These are phyloP conservation scores for Taiozyma sp. DNA, from an alignment of 1,139 yeast genomes.

Conservation along the genomic window DNA sequence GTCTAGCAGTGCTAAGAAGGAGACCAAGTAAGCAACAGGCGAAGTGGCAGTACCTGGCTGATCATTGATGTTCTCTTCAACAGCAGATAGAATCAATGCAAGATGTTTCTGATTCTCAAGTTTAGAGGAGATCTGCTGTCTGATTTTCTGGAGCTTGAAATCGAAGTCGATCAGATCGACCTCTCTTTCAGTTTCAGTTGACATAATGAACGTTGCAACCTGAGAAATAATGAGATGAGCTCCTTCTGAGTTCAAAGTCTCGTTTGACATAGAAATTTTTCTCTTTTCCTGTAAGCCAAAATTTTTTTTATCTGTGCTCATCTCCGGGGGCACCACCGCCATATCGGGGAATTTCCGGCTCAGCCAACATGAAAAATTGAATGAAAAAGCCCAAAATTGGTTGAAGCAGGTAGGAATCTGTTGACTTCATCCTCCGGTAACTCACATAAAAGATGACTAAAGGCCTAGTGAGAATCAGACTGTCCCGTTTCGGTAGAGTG, in stretches of 20 bases:
- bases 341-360: not conserved
- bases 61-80: constrained; percentile 84
- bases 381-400: not conserved
- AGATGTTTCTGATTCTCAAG: constrained; percentile 79
- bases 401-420: not conserved
- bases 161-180: constrained; percentile 59
- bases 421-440: not conserved
- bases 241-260: not conserved
- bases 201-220: not conserved
- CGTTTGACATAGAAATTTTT: not conserved
- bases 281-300: not conserved
- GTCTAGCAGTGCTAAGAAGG: constrained; percentile 76
- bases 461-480: constrained; percentile 60
- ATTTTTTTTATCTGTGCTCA: not conserved
- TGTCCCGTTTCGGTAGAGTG: constrained; percentile 90
- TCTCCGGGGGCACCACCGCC: not conserved
- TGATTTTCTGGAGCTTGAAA: constrained; percentile 61
- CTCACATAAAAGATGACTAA: constrained; percentile 8
- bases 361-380: not conserved
- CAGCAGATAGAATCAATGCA: constrained; percentile 75
- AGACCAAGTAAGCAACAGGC: constrained; percentile 76
- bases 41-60: constrained; percentile 45
- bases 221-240: not conserved
- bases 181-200: constrained; percentile 35
- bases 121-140: constrained; percentile 69